Conservation (phyloP, 805 yeast species). For the Wickerhamiella musiphila region DNA sequence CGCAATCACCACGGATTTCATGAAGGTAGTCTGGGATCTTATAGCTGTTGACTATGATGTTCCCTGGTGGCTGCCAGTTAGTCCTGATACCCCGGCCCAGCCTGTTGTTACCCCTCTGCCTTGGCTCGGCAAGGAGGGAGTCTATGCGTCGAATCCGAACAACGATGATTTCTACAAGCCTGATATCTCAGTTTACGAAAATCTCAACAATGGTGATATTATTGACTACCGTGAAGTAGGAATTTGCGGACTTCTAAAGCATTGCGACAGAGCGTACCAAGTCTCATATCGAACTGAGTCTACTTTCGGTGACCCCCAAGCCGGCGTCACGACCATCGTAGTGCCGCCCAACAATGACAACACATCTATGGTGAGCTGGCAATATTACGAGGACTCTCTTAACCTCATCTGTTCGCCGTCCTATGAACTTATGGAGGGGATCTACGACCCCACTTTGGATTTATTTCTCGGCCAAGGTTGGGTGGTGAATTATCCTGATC, state of each 20-base stretch:
- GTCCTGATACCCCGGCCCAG: neutral
- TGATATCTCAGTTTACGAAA: neutral
- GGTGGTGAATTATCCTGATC: conserved; percentile 14
- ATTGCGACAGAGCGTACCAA: conserved; percentile 8
- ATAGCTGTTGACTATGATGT: no score
- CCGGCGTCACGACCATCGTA: conserved; percentile 18
- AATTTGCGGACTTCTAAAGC: no score
- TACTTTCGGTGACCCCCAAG: conserved; percentile 15
- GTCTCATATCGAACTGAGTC: conserved; percentile 15
- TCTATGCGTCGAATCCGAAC: no score
- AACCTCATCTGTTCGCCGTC: conserved; percentile 13
- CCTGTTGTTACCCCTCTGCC: no score
- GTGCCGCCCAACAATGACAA: conserved; percentile 8
- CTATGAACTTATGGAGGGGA: conserved; percentile 9
- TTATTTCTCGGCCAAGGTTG: conserved; percentile 10
- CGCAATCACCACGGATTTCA: no score
- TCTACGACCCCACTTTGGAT: conserved; percentile 7
- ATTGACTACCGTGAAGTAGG: conserved; percentile 7
- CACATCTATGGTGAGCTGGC: conserved; percentile 11
- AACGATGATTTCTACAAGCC: conserved; percentile 5
- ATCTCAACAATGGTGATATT: conserved; percentile 5
- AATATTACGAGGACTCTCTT: conserved; percentile 13
- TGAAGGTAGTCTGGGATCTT: no score
- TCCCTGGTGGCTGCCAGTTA: neutral
- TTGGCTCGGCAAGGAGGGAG: no score